These are phyloP conservation scores for Schizosaccharomyces lindneri DNA, from an alignment of 805 yeast species.

Conservation along the genomic window DNA sequence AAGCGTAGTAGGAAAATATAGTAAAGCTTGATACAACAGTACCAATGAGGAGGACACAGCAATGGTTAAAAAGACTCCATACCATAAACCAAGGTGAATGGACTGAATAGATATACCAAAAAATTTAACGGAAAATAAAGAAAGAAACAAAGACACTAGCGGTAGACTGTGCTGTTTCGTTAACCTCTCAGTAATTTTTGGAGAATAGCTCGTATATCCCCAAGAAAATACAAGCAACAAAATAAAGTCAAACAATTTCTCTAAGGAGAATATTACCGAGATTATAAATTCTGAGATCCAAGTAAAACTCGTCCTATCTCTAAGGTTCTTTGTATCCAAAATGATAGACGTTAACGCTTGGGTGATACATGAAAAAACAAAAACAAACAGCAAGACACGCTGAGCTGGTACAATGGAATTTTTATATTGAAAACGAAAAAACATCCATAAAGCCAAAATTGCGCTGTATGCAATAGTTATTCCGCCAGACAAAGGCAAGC, in stretches of 20 bases:
- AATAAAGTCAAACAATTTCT: conserved; percentile 72
- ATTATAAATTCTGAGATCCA: conserved; percentile 55
- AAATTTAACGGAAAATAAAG: conserved; percentile 48
- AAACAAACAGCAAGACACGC: conserved; percentile 63
- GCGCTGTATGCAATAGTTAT: conserved; percentile 64
- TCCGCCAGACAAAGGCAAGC: conserved; percentile 68
- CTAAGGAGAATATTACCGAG: conserved; percentile 53
- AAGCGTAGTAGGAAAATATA: conserved; percentile 38
- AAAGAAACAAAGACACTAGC: conserved; percentile 61
- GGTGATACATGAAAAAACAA: conserved; percentile 52
- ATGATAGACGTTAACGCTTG: conserved; percentile 77
- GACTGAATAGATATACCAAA: conserved; percentile 44
- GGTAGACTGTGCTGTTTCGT: conserved; percentile 23
- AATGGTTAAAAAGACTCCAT: conserved; percentile 34
- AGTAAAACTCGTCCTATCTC: conserved; percentile 28
- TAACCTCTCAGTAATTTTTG: conserved; percentile 67
- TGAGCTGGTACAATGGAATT: conserved; percentile 75
- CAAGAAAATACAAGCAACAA: conserved; percentile 58
- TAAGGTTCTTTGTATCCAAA: conserved; percentile 54
- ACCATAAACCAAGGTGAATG: conserved; percentile 22
- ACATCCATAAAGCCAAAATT: conserved; percentile 58
- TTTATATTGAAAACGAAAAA: conserved; percentile 64
- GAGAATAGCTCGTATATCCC: conserved; percentile 60
- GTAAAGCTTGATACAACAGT: not conserved
- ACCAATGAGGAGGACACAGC: not conserved